Evolutionary conservation across 129 eudicot species (phyloP).

Genomic region (Flaveria trinervia): DNA sequence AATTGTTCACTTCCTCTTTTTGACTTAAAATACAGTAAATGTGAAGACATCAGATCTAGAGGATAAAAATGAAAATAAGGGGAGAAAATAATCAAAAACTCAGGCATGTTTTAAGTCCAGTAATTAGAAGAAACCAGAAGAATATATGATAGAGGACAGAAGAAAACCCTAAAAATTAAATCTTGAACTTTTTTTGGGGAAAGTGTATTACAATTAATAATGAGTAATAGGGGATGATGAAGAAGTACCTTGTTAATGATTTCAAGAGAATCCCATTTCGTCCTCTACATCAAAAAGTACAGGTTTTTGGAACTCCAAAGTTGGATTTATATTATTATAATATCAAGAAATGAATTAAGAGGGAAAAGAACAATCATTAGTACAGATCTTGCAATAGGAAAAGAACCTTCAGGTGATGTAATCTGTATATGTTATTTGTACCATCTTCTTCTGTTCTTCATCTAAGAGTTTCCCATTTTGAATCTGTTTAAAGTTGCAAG

Average conservation of each 20-base stretch:
- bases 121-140: not conserved
- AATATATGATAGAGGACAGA: not conserved
- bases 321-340: conserved; percentile 24
- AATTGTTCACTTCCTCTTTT: not conserved
- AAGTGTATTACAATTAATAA: conserved; percentile 14
- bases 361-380: not conserved
- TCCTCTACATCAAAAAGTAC: conserved; percentile 36
- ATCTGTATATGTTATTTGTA: not conserved
- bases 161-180: conserved; percentile 43
- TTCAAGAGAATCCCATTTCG: conserved; percentile 32
- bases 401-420: conserved; percentile 23
- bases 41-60: conserved; percentile 16
- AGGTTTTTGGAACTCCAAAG: conserved; percentile 38
- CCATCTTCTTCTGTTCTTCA: not conserved
- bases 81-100: not conserved
- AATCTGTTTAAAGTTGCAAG: conserved; percentile 13
- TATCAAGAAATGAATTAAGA: not conserved
- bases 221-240: conserved; percentile 29
- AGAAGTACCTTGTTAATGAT: conserved; percentile 39
- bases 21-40: not conserved
- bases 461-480: conserved; percentile 15
- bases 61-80: not conserved
- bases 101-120: not conserved
- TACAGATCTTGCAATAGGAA: conserved; percentile 15
- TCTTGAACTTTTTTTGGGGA: not conserved